phyloP scores from a whole-genome alignment of 441 rosid genomes.

The Populus hybrid region DNA sequence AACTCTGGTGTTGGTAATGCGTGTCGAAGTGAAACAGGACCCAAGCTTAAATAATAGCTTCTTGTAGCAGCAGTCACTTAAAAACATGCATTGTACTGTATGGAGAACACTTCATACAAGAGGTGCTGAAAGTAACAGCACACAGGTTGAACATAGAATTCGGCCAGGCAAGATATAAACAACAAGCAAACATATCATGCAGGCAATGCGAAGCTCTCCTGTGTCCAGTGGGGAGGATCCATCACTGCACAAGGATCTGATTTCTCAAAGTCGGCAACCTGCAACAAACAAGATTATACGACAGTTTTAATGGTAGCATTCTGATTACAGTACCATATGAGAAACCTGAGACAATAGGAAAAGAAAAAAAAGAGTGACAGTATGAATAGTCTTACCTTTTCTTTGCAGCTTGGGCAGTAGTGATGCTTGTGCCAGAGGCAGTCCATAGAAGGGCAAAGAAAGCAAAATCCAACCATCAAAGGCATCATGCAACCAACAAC shows the following conservation, averaged over 20 bases:
- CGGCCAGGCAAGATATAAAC: background rate
- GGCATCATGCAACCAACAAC: conserved; percentile 78
- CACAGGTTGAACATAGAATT: background rate
- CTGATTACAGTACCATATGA: background rate
- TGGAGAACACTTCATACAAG: background rate
- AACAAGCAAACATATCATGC: conserved; percentile 27
- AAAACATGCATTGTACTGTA: background rate
- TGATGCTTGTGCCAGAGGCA: conserved; percentile 98
- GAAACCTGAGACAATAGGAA: background rate
- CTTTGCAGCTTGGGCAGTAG: conserved; percentile 74
- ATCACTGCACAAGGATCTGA: conserved; percentile 70
- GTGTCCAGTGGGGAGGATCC: conserved; percentile 75
- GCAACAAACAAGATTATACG: conserved; percentile 14
- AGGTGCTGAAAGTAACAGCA: background rate
- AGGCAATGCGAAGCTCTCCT: conserved; percentile 58
- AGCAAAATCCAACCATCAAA: conserved; percentile 65
- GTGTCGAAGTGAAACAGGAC: too few relatives aligned
- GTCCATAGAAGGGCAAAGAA: conserved; percentile 91
- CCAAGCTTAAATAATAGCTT: too few relatives aligned
- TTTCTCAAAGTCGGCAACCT: conserved; percentile 90
- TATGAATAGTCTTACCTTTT: conserved; percentile 33
- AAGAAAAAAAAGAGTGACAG: background rate
- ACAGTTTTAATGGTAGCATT: background rate
- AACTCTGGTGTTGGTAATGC: too few relatives aligned
- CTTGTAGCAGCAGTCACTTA: too few relatives aligned